Evolutionary conservation across 1,284 basidiomycete genomes (phyloP).

Genomic region (Sparassis latifolia): DNA sequence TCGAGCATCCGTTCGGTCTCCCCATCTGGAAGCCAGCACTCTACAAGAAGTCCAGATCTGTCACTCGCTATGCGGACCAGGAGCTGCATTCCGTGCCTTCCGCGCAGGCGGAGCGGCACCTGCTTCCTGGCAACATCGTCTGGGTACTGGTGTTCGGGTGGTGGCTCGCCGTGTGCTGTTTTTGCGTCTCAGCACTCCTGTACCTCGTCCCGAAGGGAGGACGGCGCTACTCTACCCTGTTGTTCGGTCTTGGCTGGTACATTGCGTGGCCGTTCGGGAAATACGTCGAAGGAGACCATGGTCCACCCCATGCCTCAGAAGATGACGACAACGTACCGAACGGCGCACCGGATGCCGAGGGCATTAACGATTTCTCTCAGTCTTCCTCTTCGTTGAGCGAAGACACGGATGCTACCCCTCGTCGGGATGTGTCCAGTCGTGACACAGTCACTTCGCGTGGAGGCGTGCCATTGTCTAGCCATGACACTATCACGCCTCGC

Average conservation of each 20-base stretch:
- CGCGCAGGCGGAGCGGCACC: slow-evolving; percentile 84
- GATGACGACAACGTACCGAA: slow-evolving; percentile 36
- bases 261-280: slow-evolving; percentile 98
- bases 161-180: slow-evolving; percentile 82
- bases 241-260: slow-evolving; percentile 94
- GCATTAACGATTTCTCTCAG: background rate
- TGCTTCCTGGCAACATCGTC: slow-evolving; percentile 88
- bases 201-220: slow-evolving; percentile 78
- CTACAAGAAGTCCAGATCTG: slow-evolving; percentile 96
- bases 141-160: slow-evolving; percentile 88
- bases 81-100: slow-evolving; percentile 91
- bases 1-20: slow-evolving; percentile 98
- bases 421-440: slow-evolving; percentile 4
- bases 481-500: slow-evolving; percentile 27
- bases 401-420: slow-evolving; percentile 5
- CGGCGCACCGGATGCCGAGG: background rate
- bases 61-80: slow-evolving; percentile 93
- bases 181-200: slow-evolving; percentile 62
- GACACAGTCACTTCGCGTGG: slow-evolving; percentile 17
- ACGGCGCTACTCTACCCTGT: slow-evolving; percentile 77
- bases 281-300: slow-evolving; percentile 87
- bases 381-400: background rate
- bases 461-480: slow-evolving; percentile 8
- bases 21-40: slow-evolving; percentile 99
- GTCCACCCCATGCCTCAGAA: slow-evolving; percentile 34